These are phyloP conservation scores for Raphanus hybrid DNA, from an alignment of 441 rosid genomes.

Conservation along the genomic window DNA sequence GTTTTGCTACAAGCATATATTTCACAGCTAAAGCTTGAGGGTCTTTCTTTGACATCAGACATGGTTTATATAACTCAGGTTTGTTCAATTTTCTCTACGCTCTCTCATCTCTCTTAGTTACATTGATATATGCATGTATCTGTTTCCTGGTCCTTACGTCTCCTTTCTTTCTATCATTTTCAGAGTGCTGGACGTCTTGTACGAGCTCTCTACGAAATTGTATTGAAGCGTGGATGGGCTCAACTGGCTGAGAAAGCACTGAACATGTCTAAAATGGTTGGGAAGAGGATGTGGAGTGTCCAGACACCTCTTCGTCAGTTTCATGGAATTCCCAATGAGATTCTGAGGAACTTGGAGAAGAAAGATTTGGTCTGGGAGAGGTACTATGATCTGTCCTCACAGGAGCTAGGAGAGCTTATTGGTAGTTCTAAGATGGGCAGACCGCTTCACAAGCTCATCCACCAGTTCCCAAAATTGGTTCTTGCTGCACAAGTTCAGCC, in stretches of 20 bases:
- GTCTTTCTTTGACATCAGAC: constrained; percentile 91
- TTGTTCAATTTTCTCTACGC: not conserved
- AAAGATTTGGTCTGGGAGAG: constrained; percentile 90
- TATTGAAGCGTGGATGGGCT: constrained; percentile 87
- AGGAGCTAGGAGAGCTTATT: constrained; percentile 85
- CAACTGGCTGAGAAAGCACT: constrained; percentile 85
- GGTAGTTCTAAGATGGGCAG: constrained; percentile 81
- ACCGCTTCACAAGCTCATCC: constrained; percentile 74
- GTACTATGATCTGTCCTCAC: constrained; percentile 82
- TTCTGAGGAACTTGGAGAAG: constrained; percentile 83
- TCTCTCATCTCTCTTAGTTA: not conserved
- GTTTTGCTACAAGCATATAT: constrained; percentile 95
- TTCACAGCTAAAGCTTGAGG: constrained; percentile 94
- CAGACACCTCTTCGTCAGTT: constrained; percentile 90
- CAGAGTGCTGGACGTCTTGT: constrained; percentile 92
- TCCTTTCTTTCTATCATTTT: constrained; percentile 46
- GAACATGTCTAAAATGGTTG: constrained; percentile 82
- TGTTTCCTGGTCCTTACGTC: constrained; percentile 21
- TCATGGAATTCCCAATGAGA: constrained; percentile 67
- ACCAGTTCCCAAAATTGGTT: constrained; percentile 81
- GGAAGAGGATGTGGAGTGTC: constrained; percentile 90
- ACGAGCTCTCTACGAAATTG: constrained; percentile 86
- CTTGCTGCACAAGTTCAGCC: constrained; percentile 90
- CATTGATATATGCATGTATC: not conserved
- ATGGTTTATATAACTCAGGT: constrained; percentile 97